Base-by-base conservation (phyloP, 495 filamentous ascomycete genomes). In the Talaromyces trachyspermus region DNA sequence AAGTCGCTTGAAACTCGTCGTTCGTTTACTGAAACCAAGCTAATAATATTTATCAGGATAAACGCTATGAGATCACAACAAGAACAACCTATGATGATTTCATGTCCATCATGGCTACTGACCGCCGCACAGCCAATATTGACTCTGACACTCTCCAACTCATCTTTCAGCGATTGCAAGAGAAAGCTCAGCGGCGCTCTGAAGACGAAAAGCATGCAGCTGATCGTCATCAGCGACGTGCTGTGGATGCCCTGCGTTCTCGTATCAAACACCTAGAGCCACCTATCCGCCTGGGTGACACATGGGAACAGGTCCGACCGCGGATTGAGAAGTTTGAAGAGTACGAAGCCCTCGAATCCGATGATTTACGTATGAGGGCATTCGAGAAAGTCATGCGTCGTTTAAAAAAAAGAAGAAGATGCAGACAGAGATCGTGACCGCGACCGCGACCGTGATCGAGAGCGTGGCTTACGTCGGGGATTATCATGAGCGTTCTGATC, bases 331-430 rank as follows among this genome's bases (percentile, higher is more conserved):
- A 84, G 46, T 78, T 77, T 24, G 79, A 89, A 10, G 92, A 96
- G 59, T 99, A 84, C 66, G 78, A 82, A 49, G 85, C 82, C 15
- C 72, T 97, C 20, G 75, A 85, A 43, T 78, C 84, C 8, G 92
- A 97, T 18, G 88, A 95, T 23, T 70, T 85, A 27, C 86, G 90
- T 39, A 79, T 81, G 22, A 72, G 77, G 46, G 94, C 89, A 9
- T 97, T 95, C 59, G 94, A 96, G 23, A 99, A 97, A 65, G 76
- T 88, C 54, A 81, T 96, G 49, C 85, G 88, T 30, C 88, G 92
- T 43, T 67, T 95, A 4, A 85, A 83, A 97, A 58, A 89, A 90
- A 61, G 87, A 94, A 41, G 90, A 95, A 43, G 88, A 95, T 48
- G 61, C 64, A 2, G 90, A 94, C 43, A 82, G 76, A 43, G 86